A percentile compares a stretch with the other conserved stretches of the same genome.
phyloP scores from a whole-genome alignment of 495 filamentous ascomycete species.

The Hypoxylon lenormandii region DNA sequence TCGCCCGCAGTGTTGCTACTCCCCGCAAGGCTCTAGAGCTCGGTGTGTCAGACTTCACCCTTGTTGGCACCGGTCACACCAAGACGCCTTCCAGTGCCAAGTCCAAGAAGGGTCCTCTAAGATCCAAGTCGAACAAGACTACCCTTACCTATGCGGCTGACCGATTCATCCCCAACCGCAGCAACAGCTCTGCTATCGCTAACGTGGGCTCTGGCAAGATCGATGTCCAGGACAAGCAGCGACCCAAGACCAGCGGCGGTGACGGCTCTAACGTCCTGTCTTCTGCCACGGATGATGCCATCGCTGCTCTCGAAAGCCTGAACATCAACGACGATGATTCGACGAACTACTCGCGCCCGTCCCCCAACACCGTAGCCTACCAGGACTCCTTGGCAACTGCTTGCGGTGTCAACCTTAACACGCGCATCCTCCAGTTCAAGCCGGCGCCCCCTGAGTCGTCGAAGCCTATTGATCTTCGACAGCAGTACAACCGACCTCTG shows the following conservation, averaged over 20 bases:
- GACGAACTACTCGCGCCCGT: conserved; percentile 75
- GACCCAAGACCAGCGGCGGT: conserved; percentile 72
- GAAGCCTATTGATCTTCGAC: conserved; percentile 95
- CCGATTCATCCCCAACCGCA: conserved; percentile 94
- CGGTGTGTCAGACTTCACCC: conserved; percentile 89
- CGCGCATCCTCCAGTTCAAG: conserved; percentile 98
- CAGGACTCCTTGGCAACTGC: conserved; percentile 90
- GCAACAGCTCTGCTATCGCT: conserved; percentile 86
- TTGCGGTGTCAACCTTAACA: conserved; percentile 91
- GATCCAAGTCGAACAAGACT: conserved; percentile 78
- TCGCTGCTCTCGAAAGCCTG: conserved; percentile 80
- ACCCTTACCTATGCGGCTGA: conserved; percentile 87
- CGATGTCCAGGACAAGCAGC: conserved; percentile 69
- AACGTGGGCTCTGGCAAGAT: conserved; percentile 85
- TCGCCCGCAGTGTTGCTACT: conserved; percentile 74
- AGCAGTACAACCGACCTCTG: conserved; percentile 97
- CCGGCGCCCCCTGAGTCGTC: conserved; percentile 94
- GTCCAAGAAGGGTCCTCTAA: conserved; percentile 69
- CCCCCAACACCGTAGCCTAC: conserved; percentile 88
- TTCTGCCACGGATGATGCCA: conserved; percentile 78
- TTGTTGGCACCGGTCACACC: conserved; percentile 79
- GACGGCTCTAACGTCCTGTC: conserved; percentile 80
- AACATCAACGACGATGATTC: conserved; percentile 70
- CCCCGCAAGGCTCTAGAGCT: conserved; percentile 85
- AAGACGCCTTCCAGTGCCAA: conserved; percentile 79